phyloP scores from a whole-genome alignment of 2,329 filamentous ascomycete genomes.

The Hypoxylon sp. region DNA sequence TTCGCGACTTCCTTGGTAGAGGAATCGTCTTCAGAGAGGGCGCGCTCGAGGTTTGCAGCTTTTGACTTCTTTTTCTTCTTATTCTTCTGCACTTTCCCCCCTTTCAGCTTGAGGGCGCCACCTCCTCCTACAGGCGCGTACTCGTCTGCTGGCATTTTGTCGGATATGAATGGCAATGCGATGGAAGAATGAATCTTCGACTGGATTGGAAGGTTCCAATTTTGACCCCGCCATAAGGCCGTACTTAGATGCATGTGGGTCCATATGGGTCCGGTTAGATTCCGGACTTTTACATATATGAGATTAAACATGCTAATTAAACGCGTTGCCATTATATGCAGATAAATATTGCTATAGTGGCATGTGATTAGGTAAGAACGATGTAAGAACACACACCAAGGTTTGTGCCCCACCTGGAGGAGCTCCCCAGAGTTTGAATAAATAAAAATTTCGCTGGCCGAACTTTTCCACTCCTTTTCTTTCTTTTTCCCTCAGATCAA shows the following conservation, averaged over 20 bases:
- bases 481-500: conserved; percentile 69
- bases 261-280: no score
- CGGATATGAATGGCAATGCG: background rate
- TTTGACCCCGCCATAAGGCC: background rate
- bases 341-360: no score
- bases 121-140: conserved; percentile 75
- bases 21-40: conserved; percentile 56
- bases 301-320: no score
- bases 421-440: conserved; percentile 1
- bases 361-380: no score
- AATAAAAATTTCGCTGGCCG: conserved; percentile 47
- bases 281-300: background rate
- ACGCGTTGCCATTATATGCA: no score
- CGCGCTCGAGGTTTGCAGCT: conserved; percentile 60
- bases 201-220: conserved; percentile 9
- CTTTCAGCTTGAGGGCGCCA: conserved; percentile 89
- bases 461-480: conserved; percentile 53
- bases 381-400: no score
- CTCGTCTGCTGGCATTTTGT: conserved; percentile 78
- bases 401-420: background rate
- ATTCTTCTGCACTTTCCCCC: conserved; percentile 72
- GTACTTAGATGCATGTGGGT: background rate
- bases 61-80: conserved; percentile 72
- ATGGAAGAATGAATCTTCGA: background rate
- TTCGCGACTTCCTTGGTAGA: conserved; percentile 55